Conservation (phyloP, 345 rosid genomes). For the Aquilaria yunnanensis region DNA sequence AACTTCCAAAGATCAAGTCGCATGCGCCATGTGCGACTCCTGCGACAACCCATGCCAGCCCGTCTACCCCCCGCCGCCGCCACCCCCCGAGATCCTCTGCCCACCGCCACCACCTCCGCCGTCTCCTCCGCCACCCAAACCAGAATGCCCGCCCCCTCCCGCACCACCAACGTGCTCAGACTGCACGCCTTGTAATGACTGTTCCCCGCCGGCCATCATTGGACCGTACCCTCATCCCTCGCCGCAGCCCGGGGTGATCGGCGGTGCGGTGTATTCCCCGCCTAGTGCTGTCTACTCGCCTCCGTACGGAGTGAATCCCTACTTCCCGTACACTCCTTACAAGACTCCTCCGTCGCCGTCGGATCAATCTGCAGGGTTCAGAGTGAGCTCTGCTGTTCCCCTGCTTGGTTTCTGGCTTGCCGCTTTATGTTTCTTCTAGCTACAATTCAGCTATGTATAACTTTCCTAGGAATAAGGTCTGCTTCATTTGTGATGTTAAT, state of each 20-base stretch:
- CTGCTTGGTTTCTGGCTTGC: neutral
- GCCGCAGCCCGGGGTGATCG: constrained; percentile 6
- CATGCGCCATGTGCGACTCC: constrained; percentile 27
- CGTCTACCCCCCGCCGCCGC: constrained; percentile 15
- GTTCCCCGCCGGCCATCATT: neutral
- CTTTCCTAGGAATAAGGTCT: too few relatives aligned
- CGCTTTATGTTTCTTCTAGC: neutral
- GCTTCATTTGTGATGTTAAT: too few relatives aligned
- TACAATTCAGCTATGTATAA: too few relatives aligned
- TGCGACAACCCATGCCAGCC: constrained; percentile 24
- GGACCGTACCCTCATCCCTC: neutral
- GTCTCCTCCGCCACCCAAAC: constrained; percentile 8
- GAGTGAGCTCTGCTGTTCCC: neutral
- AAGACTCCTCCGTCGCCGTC: constrained; percentile 5
- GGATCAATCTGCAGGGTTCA: neutral
- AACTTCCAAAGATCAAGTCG: constrained; percentile 13
- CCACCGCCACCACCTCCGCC: constrained; percentile 25
- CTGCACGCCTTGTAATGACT: neutral
- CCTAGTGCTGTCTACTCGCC: neutral
- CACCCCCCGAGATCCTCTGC: constrained; percentile 24
- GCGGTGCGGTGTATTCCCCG: constrained; percentile 5
- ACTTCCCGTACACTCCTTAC: constrained; percentile 9
- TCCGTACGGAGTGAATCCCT: constrained; percentile 8
- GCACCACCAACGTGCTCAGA: constrained; percentile 15
- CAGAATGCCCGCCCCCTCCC: constrained; percentile 11